Conservation (phyloP, 139 green algal genomes). For the Nannochloris sp. region DNA sequence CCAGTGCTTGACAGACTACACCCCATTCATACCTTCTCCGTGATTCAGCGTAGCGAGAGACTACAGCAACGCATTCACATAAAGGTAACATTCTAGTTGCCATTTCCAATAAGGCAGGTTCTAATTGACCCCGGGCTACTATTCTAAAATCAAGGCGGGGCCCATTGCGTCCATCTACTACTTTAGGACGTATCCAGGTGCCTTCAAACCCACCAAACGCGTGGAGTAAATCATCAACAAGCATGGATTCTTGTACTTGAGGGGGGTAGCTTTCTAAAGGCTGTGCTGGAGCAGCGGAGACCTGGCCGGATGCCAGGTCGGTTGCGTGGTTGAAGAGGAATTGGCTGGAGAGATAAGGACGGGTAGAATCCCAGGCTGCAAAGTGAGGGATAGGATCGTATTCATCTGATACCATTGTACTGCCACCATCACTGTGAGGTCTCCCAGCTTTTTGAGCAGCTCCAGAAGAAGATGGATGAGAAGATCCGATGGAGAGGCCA, state of each 20-base stretch:
- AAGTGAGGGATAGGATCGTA: neutral
- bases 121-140: conserved; percentile 29
- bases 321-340: conserved; percentile 5
- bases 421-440: no score
- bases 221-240: conserved; percentile 82
- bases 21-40: conserved; percentile 40
- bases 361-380: conserved; percentile 10
- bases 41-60: conserved; percentile 77
- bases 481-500: neutral
- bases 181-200: conserved; percentile 31
- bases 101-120: conserved; percentile 54
- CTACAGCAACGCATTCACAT: conserved; percentile 59
- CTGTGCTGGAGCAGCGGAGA: neutral
- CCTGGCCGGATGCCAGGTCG: neutral
- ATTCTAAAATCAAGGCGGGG: conserved; percentile 41
- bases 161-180: neutral
- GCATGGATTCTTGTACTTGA: conserved; percentile 35
- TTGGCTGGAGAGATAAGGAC: conserved; percentile 17
- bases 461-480: no score
- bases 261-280: conserved; percentile 19
- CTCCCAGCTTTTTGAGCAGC: no score
- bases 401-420: no score
- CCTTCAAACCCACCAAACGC: conserved; percentile 70
- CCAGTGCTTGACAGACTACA: conserved; percentile 67
- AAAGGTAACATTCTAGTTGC: conserved; percentile 71